Base-by-base conservation (phyloP, 257 asterid genomes). In the Orobanche coerulescens region DNA sequence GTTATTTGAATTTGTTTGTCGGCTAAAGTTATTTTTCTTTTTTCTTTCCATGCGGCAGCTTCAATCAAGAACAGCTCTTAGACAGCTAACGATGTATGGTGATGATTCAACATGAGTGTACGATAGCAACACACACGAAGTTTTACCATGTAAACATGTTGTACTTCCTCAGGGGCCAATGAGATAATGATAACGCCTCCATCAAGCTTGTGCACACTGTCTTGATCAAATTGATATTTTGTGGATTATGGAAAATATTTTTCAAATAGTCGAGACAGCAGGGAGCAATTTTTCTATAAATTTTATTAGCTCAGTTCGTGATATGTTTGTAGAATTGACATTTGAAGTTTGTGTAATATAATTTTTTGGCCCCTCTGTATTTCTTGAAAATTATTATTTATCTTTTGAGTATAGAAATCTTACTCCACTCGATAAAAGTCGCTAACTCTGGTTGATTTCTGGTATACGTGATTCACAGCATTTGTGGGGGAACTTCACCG, bases 21-120 rank as follows among this genome's bases (percentile, higher is more conserved):
- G 50, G 20, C 69, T 79, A 58, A 68, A 16, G 1, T 43, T 36
- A 51, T 18, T 12, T 64, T 49, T 56, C 47, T 39, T 49, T 56
- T 44, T 39, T 40, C 33, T 31, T 59, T 63, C 48, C 31, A 11
- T 61, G 59, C 72, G 60, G 61, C 83, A 91, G 98, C 96, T 91
- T 70, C 90, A 89, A 60, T 72, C 82, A 28, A 82, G 68, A 64
- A 81, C 75, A 58, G 88, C 82, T 62, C 77, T 82, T 53, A 75
- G 66, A 30, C 97, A 83, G 60, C 74, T 84, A 61, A 42, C 69
- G 82, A 61, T 76, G 72, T 74, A 67, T 50, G 86, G 73, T 39
- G 87, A 83, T 77, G 75, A 78, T 43, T 75, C 88, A 22, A 43
- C 81, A 30, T 84, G 80, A 84, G 58, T 36, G 61, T 64, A 55